Percentiles rank a stretch among this genome's conserved stretches.
phyloP scores from a whole-genome alignment of 257 asterid genomes.

The Fraxinus excelsior region DNA sequence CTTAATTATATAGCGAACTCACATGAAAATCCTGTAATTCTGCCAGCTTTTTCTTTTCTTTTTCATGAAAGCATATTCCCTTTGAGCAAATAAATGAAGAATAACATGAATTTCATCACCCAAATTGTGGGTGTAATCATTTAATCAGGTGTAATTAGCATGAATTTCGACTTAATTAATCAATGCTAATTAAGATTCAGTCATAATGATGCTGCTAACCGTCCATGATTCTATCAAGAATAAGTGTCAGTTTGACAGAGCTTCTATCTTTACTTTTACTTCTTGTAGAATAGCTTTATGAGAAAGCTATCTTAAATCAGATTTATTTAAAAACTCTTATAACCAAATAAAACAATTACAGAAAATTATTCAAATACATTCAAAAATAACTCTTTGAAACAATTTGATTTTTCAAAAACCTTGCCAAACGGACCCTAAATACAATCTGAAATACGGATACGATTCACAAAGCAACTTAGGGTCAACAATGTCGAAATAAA shows the following conservation, averaged over 20 bases:
- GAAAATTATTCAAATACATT: too few relatives aligned
- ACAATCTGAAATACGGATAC: too few relatives aligned
- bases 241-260: neutral
- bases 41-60: neutral
- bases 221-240: neutral
- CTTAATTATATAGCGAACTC: slow-evolving; percentile 1
- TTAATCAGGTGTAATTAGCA: neutral
- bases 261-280: too few relatives aligned
- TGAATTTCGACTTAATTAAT: neutral
- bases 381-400: too few relatives aligned
- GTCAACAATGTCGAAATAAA: neutral
- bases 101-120: neutral
- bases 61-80: neutral
- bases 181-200: neutral
- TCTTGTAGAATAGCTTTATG: too few relatives aligned
- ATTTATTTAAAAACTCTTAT: too few relatives aligned
- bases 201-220: neutral
- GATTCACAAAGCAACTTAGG: too few relatives aligned
- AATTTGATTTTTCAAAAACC: too few relatives aligned
- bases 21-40: neutral
- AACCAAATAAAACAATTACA: too few relatives aligned
- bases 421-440: too few relatives aligned
- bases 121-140: slow-evolving; percentile 10
- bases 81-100: slow-evolving; percentile 3
- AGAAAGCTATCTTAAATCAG: too few relatives aligned